Evolutionary conservation across 1,284 basidiomycete species (phyloP), one percentile per base, ranked within the genome.

Genomic region (Pulveroboletus sp.): DNA sequence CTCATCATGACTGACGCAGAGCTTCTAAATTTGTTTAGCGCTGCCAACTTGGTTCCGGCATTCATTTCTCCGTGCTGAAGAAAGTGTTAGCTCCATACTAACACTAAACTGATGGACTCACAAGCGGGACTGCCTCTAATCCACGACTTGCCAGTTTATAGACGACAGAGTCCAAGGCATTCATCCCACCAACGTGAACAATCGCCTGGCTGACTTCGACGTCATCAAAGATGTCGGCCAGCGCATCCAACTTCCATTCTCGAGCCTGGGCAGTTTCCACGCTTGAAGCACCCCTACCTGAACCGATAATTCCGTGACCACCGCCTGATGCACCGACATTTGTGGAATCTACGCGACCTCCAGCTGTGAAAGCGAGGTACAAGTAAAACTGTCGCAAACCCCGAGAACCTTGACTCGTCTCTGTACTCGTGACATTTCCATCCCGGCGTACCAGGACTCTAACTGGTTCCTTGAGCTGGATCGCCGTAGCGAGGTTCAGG

Each of bases 181-280:
- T 83, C 81, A 92, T 86, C 2, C 92, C 92, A 6, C 94, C 93
- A 33, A 96, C 94, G 67, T 95, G 91, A 43, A 96, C 90, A 58
- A 96, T 87, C 1, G 91, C 92, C 64, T 95, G 92, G 48, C 80
- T 78, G 11, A 90, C 81, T 44, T 94, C 92, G 17, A 93, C 84
- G 70, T 98, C 96, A 49, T 96, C 94, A 62, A 97, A 88, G 59
- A 98, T 79, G 72, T 98, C 96, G 25, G 91, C 87, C 35, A 99
- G 81, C 18, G 94, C 95, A 68, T 99, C 96, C 50, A 99, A 79
- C 75, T 99, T 99, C 92, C 95, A 98, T 75, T 98, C 96, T 61
- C 93, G 84, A 36, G 94, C 94, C 71, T 94, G 91, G 15, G 86
- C 85, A 44, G 86, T 93, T 74, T 96, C 94, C 15, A 92, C 89